phyloP scores from a whole-genome alignment of 2,329 filamentous ascomycete genomes.

The Xylariaceae sp. region DNA sequence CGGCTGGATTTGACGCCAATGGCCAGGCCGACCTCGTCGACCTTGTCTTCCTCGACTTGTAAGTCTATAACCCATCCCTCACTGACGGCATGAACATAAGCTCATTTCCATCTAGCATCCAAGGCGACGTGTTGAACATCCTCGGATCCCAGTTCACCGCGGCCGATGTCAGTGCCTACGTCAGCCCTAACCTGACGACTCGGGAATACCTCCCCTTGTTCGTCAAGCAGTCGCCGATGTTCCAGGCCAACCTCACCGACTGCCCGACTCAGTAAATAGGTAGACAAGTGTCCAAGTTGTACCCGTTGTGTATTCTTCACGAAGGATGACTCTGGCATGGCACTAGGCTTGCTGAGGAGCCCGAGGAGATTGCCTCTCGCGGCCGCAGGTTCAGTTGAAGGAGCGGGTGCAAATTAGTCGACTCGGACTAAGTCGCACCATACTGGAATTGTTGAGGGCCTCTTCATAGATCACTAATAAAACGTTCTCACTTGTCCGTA shows the following conservation, averaged over 20 bases:
- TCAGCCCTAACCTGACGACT: constrained; percentile 37
- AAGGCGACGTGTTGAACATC: constrained; percentile 34
- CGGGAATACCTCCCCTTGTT: constrained; percentile 39
- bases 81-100: not conserved
- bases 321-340: too few species aligned
- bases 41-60: constrained; percentile 51
- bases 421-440: too few species aligned
- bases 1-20: constrained; percentile 42
- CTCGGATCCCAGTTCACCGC: constrained; percentile 35
- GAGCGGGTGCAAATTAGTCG: too few species aligned
- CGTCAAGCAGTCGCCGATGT: constrained; percentile 32
- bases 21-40: constrained; percentile 45
- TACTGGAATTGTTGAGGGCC: too few species aligned
- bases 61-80: constrained; percentile 18
- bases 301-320: too few species aligned
- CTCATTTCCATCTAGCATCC: constrained; percentile 30
- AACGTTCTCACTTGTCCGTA: too few species aligned
- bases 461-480: too few species aligned
- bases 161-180: constrained; percentile 36
- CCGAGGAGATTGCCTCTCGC: too few species aligned
- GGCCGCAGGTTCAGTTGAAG: too few species aligned
- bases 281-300: too few species aligned
- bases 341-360: too few species aligned
- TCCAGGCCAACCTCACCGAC: constrained; percentile 34
- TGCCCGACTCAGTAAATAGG: constrained; percentile 28